Evolutionary conservation across 148 eudicot species (phyloP).

Genomic region (Rhododendron kiyosumense): DNA sequence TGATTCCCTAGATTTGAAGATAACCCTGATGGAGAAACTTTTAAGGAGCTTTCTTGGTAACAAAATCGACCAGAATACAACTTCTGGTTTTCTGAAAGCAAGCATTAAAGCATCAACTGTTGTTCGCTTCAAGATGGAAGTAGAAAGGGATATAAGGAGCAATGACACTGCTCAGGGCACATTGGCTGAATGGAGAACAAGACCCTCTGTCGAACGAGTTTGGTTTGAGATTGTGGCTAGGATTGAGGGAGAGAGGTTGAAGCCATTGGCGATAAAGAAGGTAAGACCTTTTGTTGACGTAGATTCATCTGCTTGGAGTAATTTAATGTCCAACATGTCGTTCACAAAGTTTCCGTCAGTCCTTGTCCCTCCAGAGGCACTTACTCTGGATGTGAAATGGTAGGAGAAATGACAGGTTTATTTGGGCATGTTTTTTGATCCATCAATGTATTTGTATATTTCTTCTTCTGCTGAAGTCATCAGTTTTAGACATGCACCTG

Average conservation of each 20-base stretch:
- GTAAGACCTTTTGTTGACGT: slow-evolving; percentile 31
- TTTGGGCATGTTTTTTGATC: neutral
- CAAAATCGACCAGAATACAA: slow-evolving; percentile 11
- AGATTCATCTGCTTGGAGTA: slow-evolving; percentile 57
- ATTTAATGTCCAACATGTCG: slow-evolving; percentile 49
- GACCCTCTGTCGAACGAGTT: slow-evolving; percentile 41
- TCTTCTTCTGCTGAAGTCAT: neutral
- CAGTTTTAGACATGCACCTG: neutral
- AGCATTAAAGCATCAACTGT: slow-evolving; percentile 31
- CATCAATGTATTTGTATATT: neutral
- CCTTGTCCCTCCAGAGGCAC: slow-evolving; percentile 48
- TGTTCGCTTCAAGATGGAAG: slow-evolving; percentile 45
- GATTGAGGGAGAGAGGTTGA: slow-evolving; percentile 39
- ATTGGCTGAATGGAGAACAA: slow-evolving; percentile 59
- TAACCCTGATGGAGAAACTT: slow-evolving; percentile 32
- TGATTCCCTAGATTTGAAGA: slow-evolving; percentile 24
- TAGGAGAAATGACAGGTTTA: slow-evolving; percentile 9
- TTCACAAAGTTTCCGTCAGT: slow-evolving; percentile 37
- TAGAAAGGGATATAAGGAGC: slow-evolving; percentile 37
- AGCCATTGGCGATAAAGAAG: slow-evolving; percentile 40
- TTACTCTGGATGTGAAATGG: slow-evolving; percentile 56
- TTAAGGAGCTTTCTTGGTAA: slow-evolving; percentile 23
- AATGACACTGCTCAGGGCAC: slow-evolving; percentile 28
- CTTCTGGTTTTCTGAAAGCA: slow-evolving; percentile 24
- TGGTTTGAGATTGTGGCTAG: slow-evolving; percentile 50